These are phyloP conservation scores for Mucor mucedo DNA, from an alignment of 371 early-diverging fungal genomes.

Conservation along the genomic window DNA sequence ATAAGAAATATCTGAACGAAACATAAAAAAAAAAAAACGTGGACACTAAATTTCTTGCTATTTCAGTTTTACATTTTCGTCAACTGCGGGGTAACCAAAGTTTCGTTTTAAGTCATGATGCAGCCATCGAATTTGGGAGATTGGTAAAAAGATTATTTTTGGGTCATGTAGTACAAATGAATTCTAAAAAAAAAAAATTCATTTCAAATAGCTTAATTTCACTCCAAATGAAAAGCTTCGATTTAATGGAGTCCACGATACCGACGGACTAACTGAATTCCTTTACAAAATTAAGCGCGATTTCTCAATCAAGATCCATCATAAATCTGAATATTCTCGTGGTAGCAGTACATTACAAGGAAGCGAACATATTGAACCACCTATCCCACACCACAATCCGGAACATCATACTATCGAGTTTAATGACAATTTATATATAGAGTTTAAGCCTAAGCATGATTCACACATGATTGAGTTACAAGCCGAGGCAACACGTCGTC, in stretches of 20 bases:
- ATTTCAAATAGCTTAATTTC: constrained; percentile 40
- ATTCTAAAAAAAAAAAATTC: neutral
- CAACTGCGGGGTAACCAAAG: constrained; percentile 51
- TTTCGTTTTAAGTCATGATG: constrained; percentile 45
- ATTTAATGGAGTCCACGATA: constrained; percentile 61
- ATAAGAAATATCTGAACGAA: neutral
- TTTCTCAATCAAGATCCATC: constrained; percentile 61
- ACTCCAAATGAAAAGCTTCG: constrained; percentile 50
- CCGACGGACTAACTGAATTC: constrained; percentile 58
- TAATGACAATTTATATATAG: constrained; percentile 49
- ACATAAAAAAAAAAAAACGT: neutral
- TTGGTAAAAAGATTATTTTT: constrained; percentile 24
- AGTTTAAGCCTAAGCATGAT: constrained; percentile 47
- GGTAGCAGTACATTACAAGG: constrained; percentile 7
- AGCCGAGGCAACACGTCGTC: constrained; percentile 39
- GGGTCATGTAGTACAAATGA: neutral
- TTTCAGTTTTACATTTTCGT: constrained; percentile 51
- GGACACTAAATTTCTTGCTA: neutral
- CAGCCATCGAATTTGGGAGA: constrained; percentile 37
- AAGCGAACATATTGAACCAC: constrained; percentile 21
- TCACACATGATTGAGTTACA: constrained; percentile 19
- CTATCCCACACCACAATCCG: constrained; percentile 20
- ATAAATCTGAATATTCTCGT: constrained; percentile 35
- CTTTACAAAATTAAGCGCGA: constrained; percentile 58
- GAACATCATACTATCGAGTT: constrained; percentile 45